A percentile compares a stretch with the other conserved stretches of the same genome.
Conservation (phyloP, 805 yeast genomes). For the Candida easanensis region DNA sequence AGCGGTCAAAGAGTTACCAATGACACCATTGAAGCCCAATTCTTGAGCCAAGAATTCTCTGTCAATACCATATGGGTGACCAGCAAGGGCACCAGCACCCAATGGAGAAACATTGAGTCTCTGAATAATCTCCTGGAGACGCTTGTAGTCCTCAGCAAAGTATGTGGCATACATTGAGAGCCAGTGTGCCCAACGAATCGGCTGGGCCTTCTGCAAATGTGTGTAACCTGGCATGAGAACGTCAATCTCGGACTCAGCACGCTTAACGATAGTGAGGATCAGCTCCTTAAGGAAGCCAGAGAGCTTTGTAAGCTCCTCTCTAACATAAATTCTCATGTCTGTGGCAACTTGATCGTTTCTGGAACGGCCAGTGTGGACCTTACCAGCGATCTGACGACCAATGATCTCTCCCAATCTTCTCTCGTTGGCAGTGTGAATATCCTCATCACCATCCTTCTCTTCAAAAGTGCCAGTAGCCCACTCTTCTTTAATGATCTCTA, state of each 20-base stretch:
- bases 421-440: slow-evolving; percentile 98
- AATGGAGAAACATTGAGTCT: slow-evolving; percentile 88
- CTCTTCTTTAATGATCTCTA: slow-evolving; percentile 67
- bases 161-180: slow-evolving; percentile 91
- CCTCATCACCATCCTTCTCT: slow-evolving; percentile 91
- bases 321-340: slow-evolving; percentile 94
- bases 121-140: slow-evolving; percentile 74
- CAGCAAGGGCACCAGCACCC: slow-evolving; percentile 98
- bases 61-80: slow-evolving; percentile 99
- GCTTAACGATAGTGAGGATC: slow-evolving; percentile 60
- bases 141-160: slow-evolving; percentile 83
- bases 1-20: slow-evolving; percentile 95
- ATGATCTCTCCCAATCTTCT: slow-evolving; percentile 95
- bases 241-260: slow-evolving; percentile 86
- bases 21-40: slow-evolving; percentile 78
- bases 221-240: slow-evolving; percentile 99
- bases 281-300: slow-evolving; percentile 55
- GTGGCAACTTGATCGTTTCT: slow-evolving; percentile 99
- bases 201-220: slow-evolving; percentile 95
- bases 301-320: slow-evolving; percentile 65
- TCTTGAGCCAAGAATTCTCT: slow-evolving; percentile 82
- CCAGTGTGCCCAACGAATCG: slow-evolving; percentile 99
- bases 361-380: slow-evolving; percentile 98
- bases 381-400: slow-evolving; percentile 92
- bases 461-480: slow-evolving; percentile 72